phyloP scores from a whole-genome alignment of 306 rosid species.

The Castanopsis chinensis region DNA sequence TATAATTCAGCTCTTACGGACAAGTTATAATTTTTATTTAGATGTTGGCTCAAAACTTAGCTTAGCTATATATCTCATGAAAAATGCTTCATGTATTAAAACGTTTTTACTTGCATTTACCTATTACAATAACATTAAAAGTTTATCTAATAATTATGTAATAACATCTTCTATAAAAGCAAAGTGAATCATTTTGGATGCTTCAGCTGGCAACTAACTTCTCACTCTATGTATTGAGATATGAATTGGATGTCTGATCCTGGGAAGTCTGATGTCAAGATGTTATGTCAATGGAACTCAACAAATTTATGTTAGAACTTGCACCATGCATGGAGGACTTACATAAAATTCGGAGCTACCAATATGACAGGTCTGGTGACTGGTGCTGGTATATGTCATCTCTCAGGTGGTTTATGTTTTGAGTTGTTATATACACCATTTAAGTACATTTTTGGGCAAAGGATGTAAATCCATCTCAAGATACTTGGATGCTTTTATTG shows the following conservation, averaged over 20 bases:
- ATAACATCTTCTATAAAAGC: not conserved
- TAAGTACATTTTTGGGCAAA: not conserved
- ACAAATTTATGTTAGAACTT: not conserved
- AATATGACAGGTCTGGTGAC: not conserved
- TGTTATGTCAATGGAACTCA: not conserved
- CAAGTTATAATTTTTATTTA: not conserved
- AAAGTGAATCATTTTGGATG: not conserved
- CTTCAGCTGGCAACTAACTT: not conserved
- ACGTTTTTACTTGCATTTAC: too few species aligned
- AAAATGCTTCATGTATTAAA: not conserved
- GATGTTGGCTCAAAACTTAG: not conserved
- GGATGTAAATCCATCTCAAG: slow-evolving; percentile 7
- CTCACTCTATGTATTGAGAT: not conserved
- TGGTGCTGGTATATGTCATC: not conserved
- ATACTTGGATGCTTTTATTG: not conserved
- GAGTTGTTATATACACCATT: slow-evolving; percentile 1
- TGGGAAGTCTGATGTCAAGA: not conserved
- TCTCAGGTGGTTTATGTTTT: not conserved
- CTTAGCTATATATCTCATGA: not conserved
- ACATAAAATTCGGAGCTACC: not conserved
- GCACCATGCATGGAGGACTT: not conserved
- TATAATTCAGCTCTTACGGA: slow-evolving; percentile 13
- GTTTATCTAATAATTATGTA: not conserved
- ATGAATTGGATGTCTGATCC: not conserved
- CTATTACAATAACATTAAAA: not conserved